phyloP scores from a whole-genome alignment of 768 basidiomycete species.

The Tubosaeta brunneosetosa region DNA sequence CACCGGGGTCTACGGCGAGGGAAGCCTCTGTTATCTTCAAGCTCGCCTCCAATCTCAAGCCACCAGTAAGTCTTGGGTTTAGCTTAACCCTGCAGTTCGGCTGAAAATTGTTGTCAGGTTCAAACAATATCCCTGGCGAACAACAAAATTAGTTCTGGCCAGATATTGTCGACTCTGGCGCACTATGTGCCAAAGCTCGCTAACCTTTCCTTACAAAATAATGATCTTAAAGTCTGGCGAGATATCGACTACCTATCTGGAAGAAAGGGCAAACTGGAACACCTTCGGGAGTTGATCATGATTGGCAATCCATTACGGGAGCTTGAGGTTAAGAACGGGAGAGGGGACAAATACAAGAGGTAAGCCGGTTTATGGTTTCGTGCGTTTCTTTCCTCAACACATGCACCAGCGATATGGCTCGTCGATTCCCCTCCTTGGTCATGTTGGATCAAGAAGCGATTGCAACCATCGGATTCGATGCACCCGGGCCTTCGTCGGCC shows the following conservation, averaged over 20 bases:
- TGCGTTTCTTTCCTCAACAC: conserved; percentile 1
- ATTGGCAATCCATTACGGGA: conserved; percentile 74
- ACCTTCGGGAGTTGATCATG: conserved; percentile 69
- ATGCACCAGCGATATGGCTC: conserved; percentile 62
- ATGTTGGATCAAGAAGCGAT: conserved; percentile 84
- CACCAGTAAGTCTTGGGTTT: conserved; percentile 46
- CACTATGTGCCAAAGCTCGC: conserved; percentile 76
- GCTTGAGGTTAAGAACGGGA: conserved; percentile 50
- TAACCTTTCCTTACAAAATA: conserved; percentile 78
- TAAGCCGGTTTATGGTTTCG: conserved; percentile 30
- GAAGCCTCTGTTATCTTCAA: conserved; percentile 88
- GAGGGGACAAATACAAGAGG: conserved; percentile 65
- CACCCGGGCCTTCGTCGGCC: conserved; percentile 50
- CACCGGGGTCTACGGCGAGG: conserved; percentile 51
- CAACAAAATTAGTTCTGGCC: conserved; percentile 60
- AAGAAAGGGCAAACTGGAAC: conserved; percentile 51
- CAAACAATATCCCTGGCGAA: conserved; percentile 83
- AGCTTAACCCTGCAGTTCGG: not conserved
- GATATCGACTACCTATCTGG: conserved; percentile 66
- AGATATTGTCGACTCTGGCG: conserved; percentile 55
- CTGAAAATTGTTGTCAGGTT: conserved; percentile 37
- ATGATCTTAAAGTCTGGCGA: conserved; percentile 61
- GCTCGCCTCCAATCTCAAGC: conserved; percentile 72
- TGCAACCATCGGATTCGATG: conserved; percentile 71
- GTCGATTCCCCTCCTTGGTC: conserved; percentile 75